phyloP scores from a whole-genome alignment of 495 filamentous ascomycete species.

The Aspergillus egyptiacus region DNA sequence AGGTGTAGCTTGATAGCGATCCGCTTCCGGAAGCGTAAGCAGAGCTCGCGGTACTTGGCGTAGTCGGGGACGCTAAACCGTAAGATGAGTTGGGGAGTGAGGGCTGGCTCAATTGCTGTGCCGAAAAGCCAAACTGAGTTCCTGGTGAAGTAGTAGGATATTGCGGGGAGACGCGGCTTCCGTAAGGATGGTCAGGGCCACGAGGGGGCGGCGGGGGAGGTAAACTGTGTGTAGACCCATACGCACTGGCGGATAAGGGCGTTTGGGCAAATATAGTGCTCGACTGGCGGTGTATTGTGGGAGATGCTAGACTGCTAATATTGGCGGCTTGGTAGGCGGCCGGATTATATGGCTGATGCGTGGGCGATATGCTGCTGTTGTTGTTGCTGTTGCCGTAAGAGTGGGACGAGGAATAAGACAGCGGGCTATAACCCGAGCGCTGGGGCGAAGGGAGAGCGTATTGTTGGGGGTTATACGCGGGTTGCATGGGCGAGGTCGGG shows the following conservation, averaged over 20 bases:
- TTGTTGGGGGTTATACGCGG: conserved; percentile 76
- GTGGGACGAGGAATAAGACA: conserved; percentile 42
- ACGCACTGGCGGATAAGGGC: conserved; percentile 30
- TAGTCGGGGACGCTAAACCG: conserved; percentile 19
- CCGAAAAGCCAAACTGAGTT: conserved; percentile 17
- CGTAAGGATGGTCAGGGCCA: conserved; percentile 44
- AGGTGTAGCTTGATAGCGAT: conserved; percentile 14
- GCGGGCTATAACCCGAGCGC: conserved; percentile 33
- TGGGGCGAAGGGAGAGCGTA: conserved; percentile 58
- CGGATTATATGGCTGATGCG: conserved; percentile 66
- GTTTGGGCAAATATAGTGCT: conserved; percentile 31
- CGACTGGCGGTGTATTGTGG: conserved; percentile 27
- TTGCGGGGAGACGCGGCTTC: conserved; percentile 31
- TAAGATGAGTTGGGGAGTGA: conserved; percentile 18
- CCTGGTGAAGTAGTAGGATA: conserved; percentile 17
- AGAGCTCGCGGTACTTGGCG: conserved; percentile 12
- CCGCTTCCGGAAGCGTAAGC: conserved; percentile 24
- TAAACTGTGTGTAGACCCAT: conserved; percentile 29
- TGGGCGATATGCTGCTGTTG: conserved; percentile 13
- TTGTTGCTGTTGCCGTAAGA: conserved; percentile 21
- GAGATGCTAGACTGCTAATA: conserved; percentile 23
- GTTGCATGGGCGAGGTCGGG: conserved; percentile 46
- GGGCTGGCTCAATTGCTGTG: conserved; percentile 12
- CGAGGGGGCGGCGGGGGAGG: conserved; percentile 46
- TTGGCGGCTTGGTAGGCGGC: conserved; percentile 53